Percentiles rank a stretch among this genome's conserved stretches.
phyloP scores from a whole-genome alignment of 2,329 filamentous ascomycete species.

The Hymenoscyphus fructigenus region DNA sequence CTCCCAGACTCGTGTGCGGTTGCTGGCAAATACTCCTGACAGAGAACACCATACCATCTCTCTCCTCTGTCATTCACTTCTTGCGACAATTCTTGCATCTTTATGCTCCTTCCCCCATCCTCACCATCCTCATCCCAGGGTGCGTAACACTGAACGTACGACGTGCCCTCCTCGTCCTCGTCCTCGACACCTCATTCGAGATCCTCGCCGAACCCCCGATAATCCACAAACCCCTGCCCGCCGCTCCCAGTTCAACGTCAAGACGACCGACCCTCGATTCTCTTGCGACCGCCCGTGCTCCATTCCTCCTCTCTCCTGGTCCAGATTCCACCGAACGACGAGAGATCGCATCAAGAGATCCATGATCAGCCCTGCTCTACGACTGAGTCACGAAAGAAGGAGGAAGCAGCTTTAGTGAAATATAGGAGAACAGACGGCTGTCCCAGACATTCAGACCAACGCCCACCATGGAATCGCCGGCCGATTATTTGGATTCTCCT shows the following conservation, averaged over 20 bases:
- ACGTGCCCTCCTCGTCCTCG: background rate
- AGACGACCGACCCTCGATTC: constrained; percentile 13
- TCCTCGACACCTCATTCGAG: background rate
- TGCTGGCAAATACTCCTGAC: background rate
- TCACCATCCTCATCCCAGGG: background rate
- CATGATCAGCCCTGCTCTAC: constrained; percentile 28
- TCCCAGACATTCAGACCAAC: constrained; percentile 16
- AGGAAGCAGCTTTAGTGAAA: constrained; percentile 26
- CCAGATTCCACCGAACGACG: constrained; percentile 18
- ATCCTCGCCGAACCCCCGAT: constrained; percentile 1
- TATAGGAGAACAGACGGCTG: constrained; percentile 21
- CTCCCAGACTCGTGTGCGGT: background rate
- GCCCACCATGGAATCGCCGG: constrained; percentile 52
- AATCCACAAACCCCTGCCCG: background rate
- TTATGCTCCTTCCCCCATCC: background rate
- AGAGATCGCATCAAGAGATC: constrained; percentile 29
- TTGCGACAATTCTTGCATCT: background rate
- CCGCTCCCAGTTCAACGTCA: background rate
- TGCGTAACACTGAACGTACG: background rate
- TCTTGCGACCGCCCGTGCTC: constrained; percentile 21
- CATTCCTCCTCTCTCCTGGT: background rate
- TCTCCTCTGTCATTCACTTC: background rate
- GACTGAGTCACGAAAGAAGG: constrained; percentile 24
- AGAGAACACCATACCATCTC: background rate
- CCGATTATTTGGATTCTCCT: constrained; percentile 52